Percentiles rank a stretch among this genome's conserved stretches.
phyloP scores from a whole-genome alignment of 345 rosid species.

The Rhodomyrtus tomentosa region DNA sequence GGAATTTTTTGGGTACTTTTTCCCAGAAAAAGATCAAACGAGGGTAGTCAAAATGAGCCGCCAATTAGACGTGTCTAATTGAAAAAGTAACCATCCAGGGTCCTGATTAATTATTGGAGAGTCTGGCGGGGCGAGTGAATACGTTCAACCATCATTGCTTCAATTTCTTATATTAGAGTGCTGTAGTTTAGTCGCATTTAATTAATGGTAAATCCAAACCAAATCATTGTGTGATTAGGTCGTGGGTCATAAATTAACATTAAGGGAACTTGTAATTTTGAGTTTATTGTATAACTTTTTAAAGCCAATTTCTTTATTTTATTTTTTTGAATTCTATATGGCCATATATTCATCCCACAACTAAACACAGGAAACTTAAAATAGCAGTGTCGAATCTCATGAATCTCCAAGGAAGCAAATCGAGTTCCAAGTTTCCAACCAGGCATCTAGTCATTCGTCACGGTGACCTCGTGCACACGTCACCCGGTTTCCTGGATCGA shows the following conservation, averaged over 20 bases:
- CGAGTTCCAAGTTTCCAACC: not conserved
- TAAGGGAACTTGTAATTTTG: not conserved
- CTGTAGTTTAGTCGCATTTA: not conserved
- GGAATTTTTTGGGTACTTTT: too few relatives aligned
- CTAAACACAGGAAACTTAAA: not conserved
- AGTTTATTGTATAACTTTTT: not conserved
- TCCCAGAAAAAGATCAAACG: not conserved
- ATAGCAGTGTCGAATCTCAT: not conserved
- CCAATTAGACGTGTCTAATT: not conserved
- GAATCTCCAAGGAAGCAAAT: not conserved
- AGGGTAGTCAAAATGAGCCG: not conserved
- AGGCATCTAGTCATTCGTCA: not conserved
- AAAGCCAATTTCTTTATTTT: not conserved
- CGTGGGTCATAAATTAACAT: not conserved
- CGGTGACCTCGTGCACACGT: not conserved
- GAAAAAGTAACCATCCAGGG: not conserved
- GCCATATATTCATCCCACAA: not conserved
- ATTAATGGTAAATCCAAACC: not conserved
- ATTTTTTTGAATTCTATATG: not conserved
- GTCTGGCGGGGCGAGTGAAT: not conserved
- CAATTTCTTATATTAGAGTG: not conserved
- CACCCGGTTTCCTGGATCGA: not conserved
- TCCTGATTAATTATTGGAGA: not conserved
- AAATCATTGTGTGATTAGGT: not conserved
- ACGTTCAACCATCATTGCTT: not conserved